A percentile compares a stretch with the other conserved stretches of the same genome.
These are phyloP conservation scores for Xylariales sp. DNA, from an alignment of 2,329 filamentous ascomycete species.

Conservation along the genomic window DNA sequence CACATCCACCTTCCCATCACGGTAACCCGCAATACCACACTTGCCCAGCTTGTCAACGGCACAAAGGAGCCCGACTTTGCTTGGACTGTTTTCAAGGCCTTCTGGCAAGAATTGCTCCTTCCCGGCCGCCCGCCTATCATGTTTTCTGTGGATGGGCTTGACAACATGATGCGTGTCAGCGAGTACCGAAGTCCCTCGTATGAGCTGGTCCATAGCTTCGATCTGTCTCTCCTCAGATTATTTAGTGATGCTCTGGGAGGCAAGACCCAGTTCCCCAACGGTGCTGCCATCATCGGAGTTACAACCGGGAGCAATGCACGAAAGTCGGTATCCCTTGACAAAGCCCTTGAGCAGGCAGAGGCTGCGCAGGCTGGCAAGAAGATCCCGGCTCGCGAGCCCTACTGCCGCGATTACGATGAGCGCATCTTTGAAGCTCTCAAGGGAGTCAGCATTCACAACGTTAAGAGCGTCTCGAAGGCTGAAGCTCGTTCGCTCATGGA, in stretches of 20 bases:
- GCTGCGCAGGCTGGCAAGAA: slow-evolving; percentile 32
- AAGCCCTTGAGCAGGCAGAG: slow-evolving; percentile 56
- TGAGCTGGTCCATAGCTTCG: slow-evolving; percentile 78
- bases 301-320: slow-evolving; percentile 70
- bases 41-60: slow-evolving; percentile 66
- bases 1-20: slow-evolving; percentile 57
- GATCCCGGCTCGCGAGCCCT: slow-evolving; percentile 44
- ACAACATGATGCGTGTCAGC: slow-evolving; percentile 74
- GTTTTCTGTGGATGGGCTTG: slow-evolving; percentile 72
- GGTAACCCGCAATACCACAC: slow-evolving; percentile 52
- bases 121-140: slow-evolving; percentile 54
- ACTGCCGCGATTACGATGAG: slow-evolving; percentile 51
- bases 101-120: slow-evolving; percentile 72
- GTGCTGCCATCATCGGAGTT: slow-evolving; percentile 73
- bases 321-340: slow-evolving; percentile 60
- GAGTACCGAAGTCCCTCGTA: slow-evolving; percentile 70
- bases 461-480: slow-evolving; percentile 66
- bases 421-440: slow-evolving; percentile 50
- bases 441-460: slow-evolving; percentile 45
- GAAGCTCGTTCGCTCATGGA: slow-evolving; percentile 82
- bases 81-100: slow-evolving; percentile 74
- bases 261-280: slow-evolving; percentile 56
- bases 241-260: slow-evolving; percentile 72
- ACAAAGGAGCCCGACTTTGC: slow-evolving; percentile 72
- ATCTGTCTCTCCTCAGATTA: slow-evolving; percentile 70